phyloP scores from a whole-genome alignment of 2,329 filamentous ascomycete genomes.

The Exophiala viscosa region DNA sequence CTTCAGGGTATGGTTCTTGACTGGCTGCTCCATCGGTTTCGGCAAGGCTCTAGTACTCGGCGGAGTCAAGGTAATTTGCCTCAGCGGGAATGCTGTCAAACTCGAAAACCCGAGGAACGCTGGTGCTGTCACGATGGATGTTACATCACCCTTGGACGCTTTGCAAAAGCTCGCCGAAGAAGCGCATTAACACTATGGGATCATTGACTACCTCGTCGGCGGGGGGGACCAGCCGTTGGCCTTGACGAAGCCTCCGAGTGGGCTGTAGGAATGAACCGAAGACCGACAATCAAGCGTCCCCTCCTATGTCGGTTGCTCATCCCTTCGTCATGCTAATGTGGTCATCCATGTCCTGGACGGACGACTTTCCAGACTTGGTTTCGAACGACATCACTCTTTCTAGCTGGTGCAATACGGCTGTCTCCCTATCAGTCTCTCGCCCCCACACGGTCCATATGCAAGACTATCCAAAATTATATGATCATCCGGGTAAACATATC shows the following conservation, averaged over 20 bases:
- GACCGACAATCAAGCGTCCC: neutral
- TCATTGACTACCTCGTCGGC: conserved; percentile 38
- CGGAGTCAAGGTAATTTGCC: conserved; percentile 34
- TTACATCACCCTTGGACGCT: conserved; percentile 20
- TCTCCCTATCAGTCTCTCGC: too few relatives aligned
- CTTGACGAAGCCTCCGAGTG: conserved; percentile 39
- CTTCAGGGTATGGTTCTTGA: conserved; percentile 35
- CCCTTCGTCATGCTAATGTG: too few relatives aligned
- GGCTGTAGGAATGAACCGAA: conserved; percentile 5
- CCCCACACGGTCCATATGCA: too few relatives aligned
- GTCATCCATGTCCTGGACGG: too few relatives aligned
- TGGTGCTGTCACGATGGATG: conserved; percentile 31
- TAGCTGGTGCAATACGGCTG: too few relatives aligned
- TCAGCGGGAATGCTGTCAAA: conserved; percentile 32
- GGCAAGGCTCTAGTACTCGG: conserved; percentile 31
- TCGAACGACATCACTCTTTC: too few relatives aligned
- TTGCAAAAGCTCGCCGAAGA: conserved; percentile 14
- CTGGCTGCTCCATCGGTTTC: conserved; percentile 36
- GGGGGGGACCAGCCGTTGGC: conserved; percentile 28
- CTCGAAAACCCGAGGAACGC: conserved; percentile 30
- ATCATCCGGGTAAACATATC: too few relatives aligned
- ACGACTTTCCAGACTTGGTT: too few relatives aligned
- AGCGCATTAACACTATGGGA: conserved; percentile 21
- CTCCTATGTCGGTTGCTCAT: neutral
- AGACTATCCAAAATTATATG: too few relatives aligned